These are phyloP conservation scores for Solanum appendiculatum DNA, from an alignment of 257 asterid genomes.

Conservation along the genomic window DNA sequence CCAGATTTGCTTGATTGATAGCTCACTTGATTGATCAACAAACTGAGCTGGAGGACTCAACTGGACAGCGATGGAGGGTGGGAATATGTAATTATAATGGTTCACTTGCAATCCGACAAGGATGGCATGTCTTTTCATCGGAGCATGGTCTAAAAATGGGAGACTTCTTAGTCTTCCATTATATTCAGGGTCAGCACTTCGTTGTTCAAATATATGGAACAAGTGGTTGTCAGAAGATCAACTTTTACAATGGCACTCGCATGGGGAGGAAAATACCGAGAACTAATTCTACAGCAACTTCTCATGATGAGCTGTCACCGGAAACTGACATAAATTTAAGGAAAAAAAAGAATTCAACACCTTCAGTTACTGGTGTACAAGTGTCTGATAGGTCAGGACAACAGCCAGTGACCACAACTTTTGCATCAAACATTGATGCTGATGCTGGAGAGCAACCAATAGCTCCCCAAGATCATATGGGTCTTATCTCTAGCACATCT, in stretches of 20 bases:
- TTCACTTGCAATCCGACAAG: constrained; percentile 34
- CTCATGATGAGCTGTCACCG: constrained; percentile 2
- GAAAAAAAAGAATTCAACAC: neutral
- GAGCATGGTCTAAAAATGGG: constrained; percentile 37
- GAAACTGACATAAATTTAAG: neutral
- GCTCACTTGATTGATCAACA: constrained; percentile 17
- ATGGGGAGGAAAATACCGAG: neutral
- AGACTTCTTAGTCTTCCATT: constrained; percentile 26
- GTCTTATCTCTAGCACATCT: neutral
- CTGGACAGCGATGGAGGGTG: constrained; percentile 32
- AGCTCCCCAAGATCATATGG: neutral
- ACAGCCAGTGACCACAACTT: neutral
- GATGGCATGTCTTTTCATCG: constrained; percentile 41
- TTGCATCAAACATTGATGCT: neutral
- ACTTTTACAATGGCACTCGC: neutral
- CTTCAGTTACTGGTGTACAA: constrained; percentile 8
- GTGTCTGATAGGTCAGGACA: neutral
- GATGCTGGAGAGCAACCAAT: neutral
- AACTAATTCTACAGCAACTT: neutral
- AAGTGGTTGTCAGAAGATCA: constrained; percentile 25
- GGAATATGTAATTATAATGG: constrained; percentile 13
- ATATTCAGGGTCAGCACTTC: constrained; percentile 23
- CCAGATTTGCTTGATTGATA: constrained; percentile 19
- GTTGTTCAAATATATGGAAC: constrained; percentile 29
- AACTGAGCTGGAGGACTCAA: constrained; percentile 40